Base-by-base conservation (phyloP, 148 eudicot genomes). In the Selenicereus undatus region DNA sequence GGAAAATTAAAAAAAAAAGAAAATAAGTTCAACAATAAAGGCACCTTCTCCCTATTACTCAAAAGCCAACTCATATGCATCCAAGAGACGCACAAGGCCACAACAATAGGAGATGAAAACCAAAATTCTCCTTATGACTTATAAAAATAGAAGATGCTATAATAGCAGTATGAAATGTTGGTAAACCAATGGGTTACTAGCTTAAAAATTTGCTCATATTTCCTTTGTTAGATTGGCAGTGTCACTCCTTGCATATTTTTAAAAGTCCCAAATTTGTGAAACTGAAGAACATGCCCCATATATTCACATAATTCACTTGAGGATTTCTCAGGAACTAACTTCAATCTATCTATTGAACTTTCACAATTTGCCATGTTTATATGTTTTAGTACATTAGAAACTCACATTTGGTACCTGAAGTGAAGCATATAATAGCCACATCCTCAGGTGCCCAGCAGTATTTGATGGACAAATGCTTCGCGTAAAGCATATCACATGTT, bases 351-450 rank as follows among this genome's bases (percentile, higher is more conserved):
- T 21, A 20, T 71, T 73, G 1, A 73, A 45, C 29, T 4, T 48
- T 43, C 75, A 42, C 75, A 42, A 42, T 22, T 35, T 72, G 50
- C 42, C 16, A 72, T 0, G 13, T n/a, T 51, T 36, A 11, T 35
- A 78, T 27, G 56, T 30, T 13, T 45, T 26, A 21, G 26, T 45
- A 75, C 21, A 26, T 78, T 21, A 27, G 14, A 58, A 39, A n/a
- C 73, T 17, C 27, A 76, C 11, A 80, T 22, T 18, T 9, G 39
- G 48, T 85, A 92, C 99, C 99, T 86, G 99, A 96, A 43, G 99
- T 96, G 88, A 96, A 96, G 90, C 99, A 96, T 86, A 93, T 85
- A 7, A 96, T 78, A 71, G 93, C 97, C 6, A 85, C 90, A 79
- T 87, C 87, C 43, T 88, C 85, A 58, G 97, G 91, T 48, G 95